phyloP scores from a whole-genome alignment of 345 rosid genomes.

The Dovyalis caffra region DNA sequence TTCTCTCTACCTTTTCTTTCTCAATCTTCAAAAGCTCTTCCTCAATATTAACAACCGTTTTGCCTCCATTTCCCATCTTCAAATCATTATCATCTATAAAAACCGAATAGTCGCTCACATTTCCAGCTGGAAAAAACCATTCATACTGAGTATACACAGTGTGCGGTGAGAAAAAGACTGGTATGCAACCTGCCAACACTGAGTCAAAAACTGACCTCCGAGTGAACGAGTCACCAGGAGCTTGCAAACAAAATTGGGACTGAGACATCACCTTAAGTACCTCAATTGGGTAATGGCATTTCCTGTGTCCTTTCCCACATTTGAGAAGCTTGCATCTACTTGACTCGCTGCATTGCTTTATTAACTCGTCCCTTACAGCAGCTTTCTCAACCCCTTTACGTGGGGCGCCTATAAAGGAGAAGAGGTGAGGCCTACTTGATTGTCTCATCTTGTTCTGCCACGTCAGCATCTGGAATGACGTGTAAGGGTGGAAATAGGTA shows the following conservation, averaged over 20 bases:
- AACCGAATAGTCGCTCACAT: conserved; percentile 40
- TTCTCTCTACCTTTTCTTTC: conserved; percentile 23
- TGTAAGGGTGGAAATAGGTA: conserved; percentile 57
- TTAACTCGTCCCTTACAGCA: conserved; percentile 47
- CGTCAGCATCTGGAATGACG: conserved; percentile 29
- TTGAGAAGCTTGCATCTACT: conserved; percentile 36
- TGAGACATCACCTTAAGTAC: conserved; percentile 35
- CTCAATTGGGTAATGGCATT: conserved; percentile 41
- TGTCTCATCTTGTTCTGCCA: conserved; percentile 39
- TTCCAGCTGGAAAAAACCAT: conserved; percentile 42
- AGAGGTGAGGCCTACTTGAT: conserved; percentile 39
- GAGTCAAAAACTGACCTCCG: conserved; percentile 56
- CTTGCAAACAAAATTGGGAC: conserved; percentile 54
- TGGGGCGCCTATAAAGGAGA: conserved; percentile 54
- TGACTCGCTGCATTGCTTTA: conserved; percentile 48
- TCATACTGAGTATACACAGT: conserved; percentile 58
- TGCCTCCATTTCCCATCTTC: background rate
- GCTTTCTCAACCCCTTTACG: conserved; percentile 47
- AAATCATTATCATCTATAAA: conserved; percentile 23
- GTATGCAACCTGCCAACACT: conserved; percentile 51
- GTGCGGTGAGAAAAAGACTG: conserved; percentile 62
- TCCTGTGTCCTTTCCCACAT: conserved; percentile 22
- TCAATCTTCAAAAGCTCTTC: conserved; percentile 35
- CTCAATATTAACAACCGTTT: conserved; percentile 23
- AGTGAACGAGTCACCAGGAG: conserved; percentile 62